phyloP scores from a whole-genome alignment of 805 yeast genomes.

The Ogataea chonburiensis region DNA sequence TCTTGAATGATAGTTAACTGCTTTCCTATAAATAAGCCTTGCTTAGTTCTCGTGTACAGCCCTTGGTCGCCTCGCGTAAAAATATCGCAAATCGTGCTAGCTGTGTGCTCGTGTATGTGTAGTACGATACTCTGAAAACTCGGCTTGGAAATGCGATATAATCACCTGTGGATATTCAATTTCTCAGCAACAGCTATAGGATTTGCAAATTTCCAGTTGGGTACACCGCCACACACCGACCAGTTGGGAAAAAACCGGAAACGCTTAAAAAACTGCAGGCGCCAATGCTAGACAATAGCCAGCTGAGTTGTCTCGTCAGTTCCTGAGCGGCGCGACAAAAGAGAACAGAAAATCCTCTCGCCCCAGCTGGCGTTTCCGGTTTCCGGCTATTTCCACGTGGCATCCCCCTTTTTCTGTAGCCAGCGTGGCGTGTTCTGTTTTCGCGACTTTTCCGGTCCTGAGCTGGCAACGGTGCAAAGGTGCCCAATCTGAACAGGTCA shows the following conservation, averaged over 20 bases:
- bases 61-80: too few species aligned
- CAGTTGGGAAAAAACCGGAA: too few species aligned
- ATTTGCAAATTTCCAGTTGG: neutral
- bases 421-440: constrained; percentile 7
- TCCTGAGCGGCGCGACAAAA: too few species aligned
- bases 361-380: neutral
- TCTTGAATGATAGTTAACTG: constrained; percentile 1
- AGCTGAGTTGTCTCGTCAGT: too few species aligned
- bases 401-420: neutral
- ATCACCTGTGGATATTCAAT: too few species aligned
- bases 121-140: too few species aligned
- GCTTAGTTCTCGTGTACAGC: neutral
- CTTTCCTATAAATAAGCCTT: constrained; percentile 4
- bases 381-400: constrained; percentile 6
- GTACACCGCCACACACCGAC: constrained; percentile 1
- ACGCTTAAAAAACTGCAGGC: too few species aligned
- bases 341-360: too few species aligned
- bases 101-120: too few species aligned
- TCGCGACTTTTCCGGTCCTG: constrained; percentile 8
- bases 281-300: too few species aligned
- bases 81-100: too few species aligned
- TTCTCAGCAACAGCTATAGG: constrained; percentile 1
- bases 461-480: constrained; percentile 5
- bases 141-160: too few species aligned
- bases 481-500: constrained; percentile 10